Evolutionary conservation across 176 grass and related monocot species (phyloP), one percentile per base, ranked within the genome.

Genomic region (Metroxylon sagu): DNA sequence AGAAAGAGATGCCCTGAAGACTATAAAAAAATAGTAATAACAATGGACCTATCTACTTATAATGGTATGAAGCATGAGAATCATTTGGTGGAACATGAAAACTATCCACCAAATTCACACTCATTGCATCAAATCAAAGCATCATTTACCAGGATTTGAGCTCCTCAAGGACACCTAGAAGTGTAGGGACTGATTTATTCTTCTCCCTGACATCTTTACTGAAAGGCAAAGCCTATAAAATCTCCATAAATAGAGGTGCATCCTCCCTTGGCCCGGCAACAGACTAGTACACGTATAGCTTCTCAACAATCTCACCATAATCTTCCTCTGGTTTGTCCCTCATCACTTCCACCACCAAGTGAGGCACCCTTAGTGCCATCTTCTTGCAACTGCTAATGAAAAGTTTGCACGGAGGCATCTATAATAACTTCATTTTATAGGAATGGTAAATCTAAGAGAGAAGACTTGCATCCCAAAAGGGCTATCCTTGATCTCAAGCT

Each of bases 401-500:
- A 17, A 97, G 84, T 28, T 66, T 77, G 82, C 93, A 91, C 15
- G 87, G 77, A 48, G 75, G 78, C 72, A 97, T 87, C 92, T 87
- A 97, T 43, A 97, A 51, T 35, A 97, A 97, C 53, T 87, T 63
- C 92, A 97, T 97, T 52, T 78, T 85, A 27, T 97, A 85, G 61
- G 85, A 97, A 64, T 85, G 83, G 19, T 87, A 81, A 49, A 97
- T 77, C 21, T 84, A 87, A 0, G 87, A 79, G 21, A 88, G 77
- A 10, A 97, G 75, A 29, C 92, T 87, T 0, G 66, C 72, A 64
- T 97, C 87, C 87, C 81, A 14, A 97, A 91, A 2, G 92, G 92
- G 25, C 87, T 82, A 16, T 97, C 92, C 25, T 87, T 85, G 71
- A 97, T 97, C 84, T 97, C 92, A 7, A 97, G 85, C 74, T 97